Percentiles rank a stretch among this genome's conserved stretches.
Evolutionary conservation across 2,329 filamentous ascomycete genomes (phyloP).

Genomic region (Claviceps pazoutovae): DNA sequence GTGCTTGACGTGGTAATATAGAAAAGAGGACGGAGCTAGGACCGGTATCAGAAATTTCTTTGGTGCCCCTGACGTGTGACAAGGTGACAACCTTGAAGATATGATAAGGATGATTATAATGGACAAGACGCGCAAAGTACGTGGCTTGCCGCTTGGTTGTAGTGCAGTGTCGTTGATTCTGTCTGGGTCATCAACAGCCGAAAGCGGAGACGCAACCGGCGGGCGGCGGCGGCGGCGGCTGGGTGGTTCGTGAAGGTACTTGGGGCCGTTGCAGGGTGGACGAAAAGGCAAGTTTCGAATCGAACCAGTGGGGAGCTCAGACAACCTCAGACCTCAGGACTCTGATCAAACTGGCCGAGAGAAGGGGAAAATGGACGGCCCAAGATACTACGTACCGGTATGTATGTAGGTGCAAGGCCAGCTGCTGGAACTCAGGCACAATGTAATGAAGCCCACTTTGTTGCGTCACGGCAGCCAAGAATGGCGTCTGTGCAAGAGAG

Average conservation of each 20-base stretch:
- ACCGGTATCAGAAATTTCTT: too few species aligned
- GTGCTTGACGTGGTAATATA: slow-evolving; percentile 1
- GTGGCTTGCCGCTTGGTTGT: slow-evolving; percentile 1
- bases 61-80: slow-evolving; percentile 2
- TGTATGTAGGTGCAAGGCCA: not conserved
- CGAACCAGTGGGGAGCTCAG: not conserved
- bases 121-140: not conserved
- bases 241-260: not conserved
- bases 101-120: not conserved
- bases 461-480: too few species aligned
- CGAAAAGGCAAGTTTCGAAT: not conserved
- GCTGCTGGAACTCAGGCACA: not conserved
- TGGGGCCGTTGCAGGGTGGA: not conserved
- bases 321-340: not conserved
- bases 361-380: not conserved
- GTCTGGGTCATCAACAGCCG: slow-evolving; percentile 7
- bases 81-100: too few species aligned
- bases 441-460: not conserved
- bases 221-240: slow-evolving; percentile 3
- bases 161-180: slow-evolving; percentile 5
- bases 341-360: not conserved
- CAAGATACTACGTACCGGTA: too few species aligned
- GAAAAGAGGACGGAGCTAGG: not conserved
- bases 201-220: slow-evolving; percentile 8
- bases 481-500: not conserved